Base-by-base conservation (phyloP, 169 alveolate genomes). In the Plasmodium vivax region DNA sequence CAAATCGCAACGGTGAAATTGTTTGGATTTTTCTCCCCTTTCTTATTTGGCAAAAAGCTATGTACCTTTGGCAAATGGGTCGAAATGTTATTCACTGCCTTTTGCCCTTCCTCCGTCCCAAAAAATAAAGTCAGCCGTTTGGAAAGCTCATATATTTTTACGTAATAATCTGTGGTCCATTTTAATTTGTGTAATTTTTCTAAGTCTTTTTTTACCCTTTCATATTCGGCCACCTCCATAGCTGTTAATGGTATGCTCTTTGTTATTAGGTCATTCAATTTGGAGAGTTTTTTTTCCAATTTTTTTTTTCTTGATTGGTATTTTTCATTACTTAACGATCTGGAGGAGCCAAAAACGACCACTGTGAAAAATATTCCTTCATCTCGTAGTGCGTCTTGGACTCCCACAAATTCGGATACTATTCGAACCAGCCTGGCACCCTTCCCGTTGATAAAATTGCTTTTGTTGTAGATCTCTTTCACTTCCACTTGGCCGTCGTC, bases 351-450 rank as follows among this genome's bases (percentile, higher is more conserved):
- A 54, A 96, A 96, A 56, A 96, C 77, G 27, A 94, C 88, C 36
- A 96, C 72, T 14, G 96, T 92, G 83, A 91, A 94, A 88, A 93
- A 92, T 38, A 96, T 95, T 9, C 92, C 92, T 72, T 93, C 92
- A 58, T 79, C 71, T 73, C 94, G 51, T 82, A 96, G 74, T n/a
- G 96, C 80, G 43, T 94, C 96, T 74, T 95, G 93, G 27, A 93
- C 96, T 56, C 95, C 96, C 41, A 93, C 75, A 71, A 94, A 96
- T 73, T 96, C 97, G 74, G 97, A 96, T 27, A 96, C 9, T 56
- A 96, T 96, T 56, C 97, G 97, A 16, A 94, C 96, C 16, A 94
- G 93, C 27, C 97, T 79, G 41, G 94, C 97, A 7, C 95, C 95
- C 16, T 94, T 82, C 54, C 96, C 88, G 73, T 93, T 94, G 32